These are phyloP conservation scores for Pyrenula massariospora DNA, from an alignment of 495 filamentous ascomycete species.

Conservation along the genomic window DNA sequence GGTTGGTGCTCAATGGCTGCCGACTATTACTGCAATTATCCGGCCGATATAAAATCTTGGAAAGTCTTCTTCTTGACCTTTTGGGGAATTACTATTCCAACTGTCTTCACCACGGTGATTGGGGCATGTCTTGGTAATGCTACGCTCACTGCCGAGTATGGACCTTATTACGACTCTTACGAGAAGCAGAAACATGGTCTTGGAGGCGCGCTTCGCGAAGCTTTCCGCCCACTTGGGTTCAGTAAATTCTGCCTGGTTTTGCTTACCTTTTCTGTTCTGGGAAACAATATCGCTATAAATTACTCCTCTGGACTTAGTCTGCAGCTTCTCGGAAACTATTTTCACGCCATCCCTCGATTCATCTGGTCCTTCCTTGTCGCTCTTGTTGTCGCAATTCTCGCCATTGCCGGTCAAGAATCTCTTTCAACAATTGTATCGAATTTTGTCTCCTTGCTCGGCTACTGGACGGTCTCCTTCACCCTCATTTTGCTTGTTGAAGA, in stretches of 20 bases:
- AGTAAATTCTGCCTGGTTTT: conserved; percentile 48
- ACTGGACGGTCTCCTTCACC: conserved; percentile 16
- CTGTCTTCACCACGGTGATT: conserved; percentile 41
- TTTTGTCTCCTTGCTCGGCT: conserved; percentile 20
- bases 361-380: conserved; percentile 30
- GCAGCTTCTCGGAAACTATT: conserved; percentile 28
- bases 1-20: conserved; percentile 49
- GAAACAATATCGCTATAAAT: conserved; percentile 29
- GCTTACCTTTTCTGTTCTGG: conserved; percentile 34
- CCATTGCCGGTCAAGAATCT: conserved; percentile 26
- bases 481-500: conserved; percentile 8
- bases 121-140: conserved; percentile 42
- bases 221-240: conserved; percentile 43
- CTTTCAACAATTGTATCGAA: conserved; percentile 26
- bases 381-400: conserved; percentile 24
- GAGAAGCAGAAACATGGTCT: conserved; percentile 29
- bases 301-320: conserved; percentile 28
- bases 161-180: conserved; percentile 35
- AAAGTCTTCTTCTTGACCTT: conserved; percentile 41
- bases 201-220: conserved; percentile 42
- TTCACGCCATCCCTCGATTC: conserved; percentile 26
- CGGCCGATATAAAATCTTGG: conserved; percentile 31
- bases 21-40: conserved; percentile 55
- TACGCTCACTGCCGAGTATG: conserved; percentile 24
- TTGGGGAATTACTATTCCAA: conserved; percentile 36